Evolutionary conservation across 106 monocot species (phyloP), one percentile per base, ranked within the genome.

Genomic region (Triglochin maritima): DNA sequence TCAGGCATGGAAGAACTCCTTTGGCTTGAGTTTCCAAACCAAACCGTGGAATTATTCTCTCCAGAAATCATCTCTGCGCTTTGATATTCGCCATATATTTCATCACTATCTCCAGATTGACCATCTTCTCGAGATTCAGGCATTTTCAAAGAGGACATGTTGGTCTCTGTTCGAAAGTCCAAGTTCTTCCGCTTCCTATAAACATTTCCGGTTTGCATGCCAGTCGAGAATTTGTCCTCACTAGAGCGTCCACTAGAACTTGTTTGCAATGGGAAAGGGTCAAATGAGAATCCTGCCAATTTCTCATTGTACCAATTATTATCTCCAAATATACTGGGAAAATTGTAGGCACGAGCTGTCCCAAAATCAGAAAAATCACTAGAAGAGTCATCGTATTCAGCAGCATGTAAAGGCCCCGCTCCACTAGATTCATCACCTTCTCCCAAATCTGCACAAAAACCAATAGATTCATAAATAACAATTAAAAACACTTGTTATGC

Each of bases 371-470:
- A 87, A 11, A 57, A 49, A 57, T 74, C 71, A 51, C 74, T 79
- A 12, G 86, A 88, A 11, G 85, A 85, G 42, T 77, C 77, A 47
- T 82, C 84, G 7, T 80, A 80, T 69, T 62, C 76, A 7, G 75
- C 70, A 15, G 53, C 16, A 46, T 17, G 44, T 4, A 86, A 77
- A 46, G 86, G 89, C 84, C 93, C 84, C 14, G 77, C 4, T 44
- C 84, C 84, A 60, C 85, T 87, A 3, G 87, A 90, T 80, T 87
- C 90, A 46, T 79, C 50, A 47, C 83, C 17, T n/a, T 81, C 87
- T 87, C 73, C 49, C 17, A 52, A 13, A 17, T 57, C 41, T 49
- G 46, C 3, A 50, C 49, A 50, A 75, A 17, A 17, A 60, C 29
- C 3, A 60, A 10, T 3, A 47, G n/a, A 66, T 64, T n/a, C 44